Evolutionary conservation across 345 rosid species (phyloP).

Genomic region (Odontarrhena argentea): DNA sequence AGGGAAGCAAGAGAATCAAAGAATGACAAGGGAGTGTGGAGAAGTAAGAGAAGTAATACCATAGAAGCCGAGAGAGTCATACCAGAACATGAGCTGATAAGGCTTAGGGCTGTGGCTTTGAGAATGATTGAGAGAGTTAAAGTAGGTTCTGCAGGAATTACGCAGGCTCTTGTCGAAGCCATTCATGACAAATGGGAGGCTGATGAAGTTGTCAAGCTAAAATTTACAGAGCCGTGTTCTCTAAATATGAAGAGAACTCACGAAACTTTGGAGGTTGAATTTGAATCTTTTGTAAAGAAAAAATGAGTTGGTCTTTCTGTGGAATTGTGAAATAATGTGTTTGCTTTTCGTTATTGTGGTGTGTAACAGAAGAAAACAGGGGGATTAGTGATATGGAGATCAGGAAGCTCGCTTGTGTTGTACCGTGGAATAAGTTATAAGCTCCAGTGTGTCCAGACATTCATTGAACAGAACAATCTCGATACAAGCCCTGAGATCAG

Average conservation of each 20-base stretch:
- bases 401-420: constrained; percentile 87
- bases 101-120: constrained; percentile 73
- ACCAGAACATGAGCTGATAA: constrained; percentile 73
- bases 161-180: constrained; percentile 64
- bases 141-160: constrained; percentile 80
- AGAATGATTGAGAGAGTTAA: constrained; percentile 84
- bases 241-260: constrained; percentile 86
- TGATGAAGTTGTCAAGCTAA: constrained; percentile 86
- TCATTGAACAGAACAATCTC: constrained; percentile 47
- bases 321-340: constrained; percentile 19
- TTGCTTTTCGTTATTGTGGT: constrained; percentile 37
- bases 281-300: neutral
- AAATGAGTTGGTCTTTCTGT: neutral
- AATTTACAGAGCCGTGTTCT: constrained; percentile 68
- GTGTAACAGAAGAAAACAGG: constrained; percentile 80
- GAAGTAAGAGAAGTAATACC: constrained; percentile 51
- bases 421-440: constrained; percentile 82
- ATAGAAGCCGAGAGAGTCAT: constrained; percentile 56
- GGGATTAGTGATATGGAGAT: constrained; percentile 92
- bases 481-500: constrained; percentile 27
- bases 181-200: constrained; percentile 78
- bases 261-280: constrained; percentile 74
- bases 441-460: constrained; percentile 68
- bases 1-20: constrained; percentile 22
- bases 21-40: constrained; percentile 39